phyloP scores from a whole-genome alignment of 768 basidiomycete genomes.

The Leucosporidium scottii region DNA sequence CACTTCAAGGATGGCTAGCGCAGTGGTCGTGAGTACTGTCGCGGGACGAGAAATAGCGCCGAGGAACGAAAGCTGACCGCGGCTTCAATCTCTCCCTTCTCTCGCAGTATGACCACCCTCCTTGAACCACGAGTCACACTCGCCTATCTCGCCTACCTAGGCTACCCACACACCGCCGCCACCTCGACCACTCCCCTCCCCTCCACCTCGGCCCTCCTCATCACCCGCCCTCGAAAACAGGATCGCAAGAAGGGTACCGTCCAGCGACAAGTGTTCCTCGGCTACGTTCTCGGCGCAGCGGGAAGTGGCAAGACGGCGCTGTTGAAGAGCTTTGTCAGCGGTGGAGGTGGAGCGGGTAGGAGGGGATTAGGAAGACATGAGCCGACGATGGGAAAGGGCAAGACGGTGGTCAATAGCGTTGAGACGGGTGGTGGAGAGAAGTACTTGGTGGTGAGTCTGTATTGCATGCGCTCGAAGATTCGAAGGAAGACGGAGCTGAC shows the following conservation, averaged over 20 bases:
- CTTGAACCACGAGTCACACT: constrained; percentile 87
- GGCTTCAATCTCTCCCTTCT: background rate
- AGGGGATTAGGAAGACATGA: constrained; percentile 53
- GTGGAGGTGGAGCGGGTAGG: constrained; percentile 55
- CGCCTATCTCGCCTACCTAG: constrained; percentile 90
- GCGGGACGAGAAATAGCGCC: no score
- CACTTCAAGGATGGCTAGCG: constrained; percentile 95
- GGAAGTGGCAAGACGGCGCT: constrained; percentile 92
- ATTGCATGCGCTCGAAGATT: no score
- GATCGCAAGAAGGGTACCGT: constrained; percentile 75
- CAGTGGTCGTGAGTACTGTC: constrained; percentile 81
- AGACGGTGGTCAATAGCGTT: constrained; percentile 88
- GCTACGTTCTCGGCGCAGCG: constrained; percentile 85
- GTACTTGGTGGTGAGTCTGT: constrained; percentile 63
- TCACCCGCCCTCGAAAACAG: constrained; percentile 73
- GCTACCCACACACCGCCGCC: constrained; percentile 67
- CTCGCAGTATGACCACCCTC: constrained; percentile 82
- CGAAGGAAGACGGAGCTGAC: background rate
- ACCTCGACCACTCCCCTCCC: constrained; percentile 35
- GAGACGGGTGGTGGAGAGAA: constrained; percentile 92
- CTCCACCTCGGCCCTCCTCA: constrained; percentile 69
- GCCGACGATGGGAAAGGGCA: constrained; percentile 60
- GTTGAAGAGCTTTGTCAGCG: constrained; percentile 69
- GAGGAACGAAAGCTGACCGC: no score
- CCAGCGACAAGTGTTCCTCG: constrained; percentile 72